Conservation (phyloP, 2,329 filamentous ascomycete genomes). For the Trichothecium sympodiale region DNA sequence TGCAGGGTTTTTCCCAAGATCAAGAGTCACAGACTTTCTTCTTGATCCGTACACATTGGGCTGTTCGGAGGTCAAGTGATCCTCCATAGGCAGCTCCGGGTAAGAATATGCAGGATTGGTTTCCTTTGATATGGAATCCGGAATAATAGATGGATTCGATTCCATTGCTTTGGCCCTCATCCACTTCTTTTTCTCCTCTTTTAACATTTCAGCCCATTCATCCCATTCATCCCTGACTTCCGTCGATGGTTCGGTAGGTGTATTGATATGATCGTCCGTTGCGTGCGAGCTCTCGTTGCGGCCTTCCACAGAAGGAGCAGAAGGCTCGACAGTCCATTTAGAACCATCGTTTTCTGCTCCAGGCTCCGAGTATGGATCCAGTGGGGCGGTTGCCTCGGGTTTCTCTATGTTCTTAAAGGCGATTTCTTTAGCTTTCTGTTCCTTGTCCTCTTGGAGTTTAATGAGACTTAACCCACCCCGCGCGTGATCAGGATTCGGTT, state of each 20-base stretch:
- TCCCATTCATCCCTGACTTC: too few species aligned
- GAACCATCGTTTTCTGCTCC: not conserved
- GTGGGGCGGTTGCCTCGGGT: slow-evolving; percentile 2
- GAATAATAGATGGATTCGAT: not conserved
- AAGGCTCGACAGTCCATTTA: not conserved
- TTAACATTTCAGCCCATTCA: not conserved
- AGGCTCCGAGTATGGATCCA: slow-evolving; percentile 4
- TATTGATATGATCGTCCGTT: too few species aligned
- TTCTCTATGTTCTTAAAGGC: slow-evolving; percentile 5
- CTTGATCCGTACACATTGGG: not conserved
- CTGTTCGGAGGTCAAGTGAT: not conserved
- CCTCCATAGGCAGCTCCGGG: not conserved
- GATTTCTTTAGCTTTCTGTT: slow-evolving; percentile 10
- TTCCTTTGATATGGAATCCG: not conserved
- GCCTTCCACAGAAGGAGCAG: not conserved
- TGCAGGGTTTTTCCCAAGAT: slow-evolving; percentile 1
- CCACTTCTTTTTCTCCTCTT: slow-evolving; percentile 6
- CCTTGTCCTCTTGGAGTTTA: slow-evolving; percentile 18
- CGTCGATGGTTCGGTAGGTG: too few species aligned
- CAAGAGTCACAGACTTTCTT: slow-evolving; percentile 5
- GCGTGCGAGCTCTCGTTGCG: not conserved
- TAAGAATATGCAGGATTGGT: too few species aligned
- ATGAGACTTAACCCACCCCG: slow-evolving; percentile 8
- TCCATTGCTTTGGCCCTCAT: not conserved
- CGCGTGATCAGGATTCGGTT: slow-evolving; percentile 3